Evolutionary conservation across 495 filamentous ascomycete species (phyloP), one percentile per base, ranked within the genome.

Genomic region (Aspergillus indologenus): DNA sequence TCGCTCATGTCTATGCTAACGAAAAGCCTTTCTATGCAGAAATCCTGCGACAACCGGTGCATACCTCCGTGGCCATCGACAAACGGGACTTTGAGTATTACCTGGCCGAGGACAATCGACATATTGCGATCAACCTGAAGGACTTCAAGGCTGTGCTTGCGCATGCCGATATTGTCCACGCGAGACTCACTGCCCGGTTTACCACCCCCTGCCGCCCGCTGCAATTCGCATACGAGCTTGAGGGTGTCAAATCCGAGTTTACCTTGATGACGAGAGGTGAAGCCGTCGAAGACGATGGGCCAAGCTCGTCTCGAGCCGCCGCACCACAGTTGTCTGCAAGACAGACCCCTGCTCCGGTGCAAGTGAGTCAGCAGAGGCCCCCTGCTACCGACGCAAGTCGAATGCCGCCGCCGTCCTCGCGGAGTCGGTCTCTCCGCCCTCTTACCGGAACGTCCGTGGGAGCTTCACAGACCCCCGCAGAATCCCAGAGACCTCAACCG

Each of bases 251-350:
- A 48, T 89, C 88, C 59, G 90, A 96, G 55, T 97, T 95, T 66
- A 93, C 93, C 17, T 72, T 98, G 46, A 97, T 96, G 92, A 98
- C 94, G 11, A 84, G 89, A 29, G 91, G 92, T n/a, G 90, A 95
- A 57, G 82, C 82, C 60, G 76, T 79, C 29, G 75, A 73, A 31
- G 73, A 78, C 17, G 74, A 80, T 51, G 61, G 54, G 62, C 62
- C 66, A 8, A 59, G 47, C 42, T 74, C 75, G 31, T 67, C 72
- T 21, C 64, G 68, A 9, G 70, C 64, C 6, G 69, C 64, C 2
- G 63, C 65, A 19, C 71, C 72, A 19, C 65, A 76, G 56, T 61
- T 75, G 46, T 71, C 73, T 23, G 69, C 74, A 26, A 69, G 71
- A 26, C 75, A 68, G 45, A 63, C 65, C 5, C 65, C 65, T 45